These are phyloP conservation scores for Candida easanensis DNA, from an alignment of 805 yeast genomes.

Conservation along the genomic window DNA sequence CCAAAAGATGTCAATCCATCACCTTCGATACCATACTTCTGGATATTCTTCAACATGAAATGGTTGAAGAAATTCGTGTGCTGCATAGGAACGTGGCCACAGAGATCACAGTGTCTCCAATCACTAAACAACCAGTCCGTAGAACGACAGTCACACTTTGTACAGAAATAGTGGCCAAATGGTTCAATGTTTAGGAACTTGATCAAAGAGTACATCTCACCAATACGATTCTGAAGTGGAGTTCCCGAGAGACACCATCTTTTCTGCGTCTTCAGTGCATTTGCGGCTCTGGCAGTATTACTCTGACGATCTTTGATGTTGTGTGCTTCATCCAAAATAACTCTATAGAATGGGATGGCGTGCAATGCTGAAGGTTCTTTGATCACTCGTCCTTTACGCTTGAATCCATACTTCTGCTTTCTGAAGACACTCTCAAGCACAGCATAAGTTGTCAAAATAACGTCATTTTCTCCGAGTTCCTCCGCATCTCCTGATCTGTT, in stretches of 20 bases:
- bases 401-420: conserved; percentile 80
- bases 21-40: conserved; percentile 76
- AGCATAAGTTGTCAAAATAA: conserved; percentile 87
- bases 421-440: conserved; percentile 85
- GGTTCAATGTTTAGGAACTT: conserved; percentile 84
- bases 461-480: conserved; percentile 66
- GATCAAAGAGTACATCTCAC: conserved; percentile 91
- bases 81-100: conserved; percentile 92
- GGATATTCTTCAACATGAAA: conserved; percentile 91
- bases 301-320: conserved; percentile 93
- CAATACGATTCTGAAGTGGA: conserved; percentile 93
- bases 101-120: conserved; percentile 76
- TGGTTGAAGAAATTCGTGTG: conserved; percentile 96
- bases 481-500: conserved; percentile 54
- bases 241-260: conserved; percentile 96
- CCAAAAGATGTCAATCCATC: conserved; percentile 78
- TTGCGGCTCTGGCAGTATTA: conserved; percentile 92
- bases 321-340: conserved; percentile 94
- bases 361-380: conserved; percentile 80
- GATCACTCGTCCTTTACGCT: conserved; percentile 63
- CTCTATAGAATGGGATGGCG: conserved; percentile 72
- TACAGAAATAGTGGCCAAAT: conserved; percentile 85
- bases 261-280: conserved; percentile 63
- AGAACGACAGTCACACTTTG: conserved; percentile 85
- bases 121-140: conserved; percentile 83